Conservation (phyloP, 2,329 filamentous ascomycete genomes). For the Ceratocystis destructans region DNA sequence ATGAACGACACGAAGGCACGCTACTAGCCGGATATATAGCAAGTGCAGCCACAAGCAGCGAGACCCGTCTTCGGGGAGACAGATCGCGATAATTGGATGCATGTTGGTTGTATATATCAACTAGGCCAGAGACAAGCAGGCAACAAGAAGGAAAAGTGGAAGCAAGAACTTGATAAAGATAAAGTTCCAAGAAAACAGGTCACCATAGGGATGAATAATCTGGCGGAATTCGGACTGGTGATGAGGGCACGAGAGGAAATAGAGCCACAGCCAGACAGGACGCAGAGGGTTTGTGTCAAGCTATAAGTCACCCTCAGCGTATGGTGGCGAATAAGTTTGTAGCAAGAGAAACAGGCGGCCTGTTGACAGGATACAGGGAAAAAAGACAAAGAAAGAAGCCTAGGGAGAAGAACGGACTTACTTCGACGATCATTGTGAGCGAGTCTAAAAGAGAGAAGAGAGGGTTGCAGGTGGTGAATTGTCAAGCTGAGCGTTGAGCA, state of each 20-base stretch:
- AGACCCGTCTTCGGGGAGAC: too few relatives aligned
- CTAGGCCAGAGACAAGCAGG: too few relatives aligned
- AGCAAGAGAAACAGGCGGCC: neutral
- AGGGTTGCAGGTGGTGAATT: neutral
- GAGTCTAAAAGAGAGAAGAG: neutral
- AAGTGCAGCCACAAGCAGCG: too few relatives aligned
- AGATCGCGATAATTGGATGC: too few relatives aligned
- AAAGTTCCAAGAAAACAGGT: neutral
- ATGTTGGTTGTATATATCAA: too few relatives aligned
- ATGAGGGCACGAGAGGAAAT: too few relatives aligned
- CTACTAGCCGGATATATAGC: too few relatives aligned
- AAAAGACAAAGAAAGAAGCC: constrained; percentile 12
- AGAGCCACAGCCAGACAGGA: neutral
- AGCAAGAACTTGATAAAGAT: neutral
- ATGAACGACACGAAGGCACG: too few relatives aligned
- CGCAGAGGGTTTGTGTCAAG: neutral
- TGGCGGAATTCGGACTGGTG: neutral
- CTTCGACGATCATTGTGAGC: constrained; percentile 26
- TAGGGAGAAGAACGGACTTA: constrained; percentile 21
- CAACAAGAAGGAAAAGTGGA: neutral
- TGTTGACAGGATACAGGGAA: neutral
- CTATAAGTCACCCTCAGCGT: neutral
- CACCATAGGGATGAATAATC: neutral
- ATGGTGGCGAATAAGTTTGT: neutral
- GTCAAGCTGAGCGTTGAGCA: neutral